Base-by-base conservation (phyloP, 345 rosid genomes). In the Linum trigynum region DNA sequence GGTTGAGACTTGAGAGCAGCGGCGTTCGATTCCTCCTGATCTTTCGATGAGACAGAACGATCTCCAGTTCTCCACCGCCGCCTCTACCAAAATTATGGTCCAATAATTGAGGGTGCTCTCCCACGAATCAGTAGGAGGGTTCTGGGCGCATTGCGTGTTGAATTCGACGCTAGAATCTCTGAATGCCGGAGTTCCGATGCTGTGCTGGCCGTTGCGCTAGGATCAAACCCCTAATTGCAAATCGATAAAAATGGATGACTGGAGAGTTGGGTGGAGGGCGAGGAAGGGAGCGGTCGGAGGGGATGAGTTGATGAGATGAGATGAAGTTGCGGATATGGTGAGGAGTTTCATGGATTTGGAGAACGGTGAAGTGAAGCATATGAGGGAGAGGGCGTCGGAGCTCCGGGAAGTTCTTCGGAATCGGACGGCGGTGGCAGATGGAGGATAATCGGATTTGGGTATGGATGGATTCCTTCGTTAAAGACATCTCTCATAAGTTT, bases 381-480 rank as follows among this genome's bases (percentile, higher is more conserved):
- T 56, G 59, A 56, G 59, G 59, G n/a, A 56, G 32, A 56, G 59
- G 59, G 59, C 59, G 59, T 16, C 59, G 37, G 37, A n/a, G 59
- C 59, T 56, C 37, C 32, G 37, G 1, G 35, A 56, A n/a, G 59
- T 56, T 56, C n/a, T n/a, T n/a, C 59, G 9, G 9, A 23, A 2
- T n/a, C 59, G 9, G 9, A 23, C 59, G 32, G 23, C 59, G 59
- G 59, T 56, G 3, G 32, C 32, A 7, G 59, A 10, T 16, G 59
- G 59, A 7, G 59, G 59, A n/a, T 56, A n/a, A n/a, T 56, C 59
- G 35, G 59, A 56, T 56, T 16, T 32, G 37, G 37, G n/a, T n/a
- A 7, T n/a, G 32, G 32, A 23, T 56, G 32, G 59, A 56, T 56
- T 56, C 59, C 32, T 56, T 56, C n/a, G 37, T 56, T 5, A 8